Conservation (phyloP, 2,329 filamentous ascomycete species). For the Apiospora koreana region DNA sequence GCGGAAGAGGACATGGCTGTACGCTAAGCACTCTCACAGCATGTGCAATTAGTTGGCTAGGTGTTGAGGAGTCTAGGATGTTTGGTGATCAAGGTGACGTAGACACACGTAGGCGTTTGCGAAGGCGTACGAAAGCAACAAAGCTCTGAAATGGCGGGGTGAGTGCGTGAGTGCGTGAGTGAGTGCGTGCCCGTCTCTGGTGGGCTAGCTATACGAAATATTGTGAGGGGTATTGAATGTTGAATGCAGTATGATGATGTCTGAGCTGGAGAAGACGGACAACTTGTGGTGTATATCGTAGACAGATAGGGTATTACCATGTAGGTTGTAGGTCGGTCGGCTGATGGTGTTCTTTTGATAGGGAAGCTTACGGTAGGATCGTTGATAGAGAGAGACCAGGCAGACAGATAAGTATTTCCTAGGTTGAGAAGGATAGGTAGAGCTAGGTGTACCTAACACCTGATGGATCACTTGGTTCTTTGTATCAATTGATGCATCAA, state of each 20-base stretch:
- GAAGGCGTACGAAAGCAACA: neutral
- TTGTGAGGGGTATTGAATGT: slow-evolving; percentile 5
- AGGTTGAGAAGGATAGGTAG: too few species aligned
- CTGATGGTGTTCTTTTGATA: neutral
- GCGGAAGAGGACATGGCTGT: slow-evolving; percentile 16
- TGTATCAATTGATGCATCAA: too few species aligned
- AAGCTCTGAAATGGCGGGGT: slow-evolving; percentile 2
- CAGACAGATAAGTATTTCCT: neutral
- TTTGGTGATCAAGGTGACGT: neutral
- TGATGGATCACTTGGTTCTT: too few species aligned
- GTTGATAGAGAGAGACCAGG: neutral
- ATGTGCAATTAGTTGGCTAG: neutral
- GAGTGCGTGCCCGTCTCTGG: too few species aligned
- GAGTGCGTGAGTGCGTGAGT: too few species aligned
- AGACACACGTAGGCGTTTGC: neutral
- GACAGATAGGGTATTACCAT: neutral
- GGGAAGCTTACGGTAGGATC: neutral
- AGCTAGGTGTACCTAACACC: neutral
- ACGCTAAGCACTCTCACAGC: neutral
- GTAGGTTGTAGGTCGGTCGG: neutral
- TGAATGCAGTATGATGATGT: neutral
- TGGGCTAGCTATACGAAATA: neutral
- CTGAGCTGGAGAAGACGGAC: neutral
- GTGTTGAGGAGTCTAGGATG: neutral
- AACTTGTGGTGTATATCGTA: neutral